phyloP scores from a whole-genome alignment of 441 rosid genomes.

The Omphalea diandra region DNA sequence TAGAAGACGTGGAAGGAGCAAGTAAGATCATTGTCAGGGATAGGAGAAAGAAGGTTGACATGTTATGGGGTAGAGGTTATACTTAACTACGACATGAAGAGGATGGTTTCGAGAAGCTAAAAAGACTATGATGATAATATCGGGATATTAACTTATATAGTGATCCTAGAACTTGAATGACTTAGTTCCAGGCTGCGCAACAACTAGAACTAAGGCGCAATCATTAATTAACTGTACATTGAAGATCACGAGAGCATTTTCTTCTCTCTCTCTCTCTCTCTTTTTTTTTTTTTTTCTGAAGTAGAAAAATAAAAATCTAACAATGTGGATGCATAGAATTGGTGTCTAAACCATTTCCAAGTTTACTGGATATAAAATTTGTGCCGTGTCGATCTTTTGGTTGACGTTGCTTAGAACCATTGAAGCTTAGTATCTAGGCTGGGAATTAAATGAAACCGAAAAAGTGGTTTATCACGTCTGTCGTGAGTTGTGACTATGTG shows the following conservation, averaged over 20 bases:
- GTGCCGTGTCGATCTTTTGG: too few species aligned
- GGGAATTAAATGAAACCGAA: constrained; percentile 16
- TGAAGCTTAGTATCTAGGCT: neutral
- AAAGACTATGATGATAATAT: neutral
- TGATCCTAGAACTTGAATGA: neutral
- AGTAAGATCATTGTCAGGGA: constrained; percentile 9
- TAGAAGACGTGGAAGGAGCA: constrained; percentile 19
- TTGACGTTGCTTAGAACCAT: neutral
- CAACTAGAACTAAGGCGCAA: neutral
- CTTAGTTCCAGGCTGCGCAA: neutral
- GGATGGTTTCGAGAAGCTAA: neutral
- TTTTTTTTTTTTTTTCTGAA: too few species aligned
- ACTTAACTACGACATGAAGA: neutral
- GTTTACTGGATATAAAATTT: too few species aligned
- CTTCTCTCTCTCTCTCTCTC: too few species aligned
- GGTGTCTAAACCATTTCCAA: too few species aligned
- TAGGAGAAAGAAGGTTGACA: constrained; percentile 7
- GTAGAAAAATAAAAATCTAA: neutral
- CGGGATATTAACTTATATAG: constrained; percentile 5
- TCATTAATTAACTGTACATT: neutral
- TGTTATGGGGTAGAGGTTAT: neutral
- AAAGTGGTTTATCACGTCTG: neutral
- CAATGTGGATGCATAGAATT: too few species aligned
- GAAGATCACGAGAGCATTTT: neutral
- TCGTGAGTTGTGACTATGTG: neutral